phyloP scores from a whole-genome alignment of 495 filamentous ascomycete genomes.

The Letharia lupina region DNA sequence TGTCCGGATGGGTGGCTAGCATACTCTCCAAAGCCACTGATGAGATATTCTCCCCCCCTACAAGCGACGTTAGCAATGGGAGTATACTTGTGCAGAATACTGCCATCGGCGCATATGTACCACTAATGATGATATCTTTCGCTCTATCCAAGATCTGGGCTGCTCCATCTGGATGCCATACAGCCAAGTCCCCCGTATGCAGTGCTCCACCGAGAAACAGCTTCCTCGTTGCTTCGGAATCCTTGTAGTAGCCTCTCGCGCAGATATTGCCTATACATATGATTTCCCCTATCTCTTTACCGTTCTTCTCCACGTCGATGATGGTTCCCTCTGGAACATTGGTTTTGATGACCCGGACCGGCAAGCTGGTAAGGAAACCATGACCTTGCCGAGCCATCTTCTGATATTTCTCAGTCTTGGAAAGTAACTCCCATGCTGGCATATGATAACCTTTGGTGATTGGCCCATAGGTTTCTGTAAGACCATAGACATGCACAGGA shows the following conservation, averaged over 20 bases:
- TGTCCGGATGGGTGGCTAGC: conserved; percentile 80
- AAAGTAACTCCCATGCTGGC: conserved; percentile 68
- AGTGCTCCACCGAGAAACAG: conserved; percentile 80
- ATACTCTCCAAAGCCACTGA: conserved; percentile 86
- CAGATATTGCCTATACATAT: conserved; percentile 89
- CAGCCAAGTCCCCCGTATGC: conserved; percentile 86
- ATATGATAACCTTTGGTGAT: conserved; percentile 89
- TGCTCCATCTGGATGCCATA: conserved; percentile 82
- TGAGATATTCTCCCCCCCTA: conserved; percentile 94
- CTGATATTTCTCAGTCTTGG: conserved; percentile 63
- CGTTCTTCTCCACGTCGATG: conserved; percentile 69
- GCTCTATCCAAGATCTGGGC: conserved; percentile 88
- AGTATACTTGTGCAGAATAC: not conserved
- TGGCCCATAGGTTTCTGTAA: conserved; percentile 94
- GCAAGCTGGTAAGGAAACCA: conserved; percentile 78
- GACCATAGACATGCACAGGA: conserved; percentile 89
- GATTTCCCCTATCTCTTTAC: conserved; percentile 89
- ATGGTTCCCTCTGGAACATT: conserved; percentile 59
- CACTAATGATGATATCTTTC: conserved; percentile 98
- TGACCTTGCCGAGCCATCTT: conserved; percentile 92
- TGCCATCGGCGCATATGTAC: conserved; percentile 47
- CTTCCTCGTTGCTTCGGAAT: conserved; percentile 76
- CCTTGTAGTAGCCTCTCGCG: conserved; percentile 84
- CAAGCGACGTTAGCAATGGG: not conserved
- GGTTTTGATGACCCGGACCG: conserved; percentile 73